Conservation (phyloP, 352 stramenopile genomes). For the Globisporangium polare region DNA sequence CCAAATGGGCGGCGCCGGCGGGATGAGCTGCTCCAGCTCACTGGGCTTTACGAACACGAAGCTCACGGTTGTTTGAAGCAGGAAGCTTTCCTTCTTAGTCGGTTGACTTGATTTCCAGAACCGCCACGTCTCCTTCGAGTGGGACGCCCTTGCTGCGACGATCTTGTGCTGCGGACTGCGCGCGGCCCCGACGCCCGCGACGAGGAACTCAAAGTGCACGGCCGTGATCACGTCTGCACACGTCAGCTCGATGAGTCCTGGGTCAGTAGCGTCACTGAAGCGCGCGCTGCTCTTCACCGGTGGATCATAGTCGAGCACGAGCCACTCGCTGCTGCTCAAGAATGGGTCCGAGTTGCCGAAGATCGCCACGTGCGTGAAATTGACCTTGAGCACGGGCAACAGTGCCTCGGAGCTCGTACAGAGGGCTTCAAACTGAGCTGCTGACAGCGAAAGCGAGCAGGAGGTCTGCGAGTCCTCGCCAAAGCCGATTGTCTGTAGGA, state of each 20-base stretch:
- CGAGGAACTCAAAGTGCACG: conserved; percentile 37
- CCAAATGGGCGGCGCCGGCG: conserved; percentile 36
- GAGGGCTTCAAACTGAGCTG: conserved; percentile 23
- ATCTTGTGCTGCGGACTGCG: conserved; percentile 40
- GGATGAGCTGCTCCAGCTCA: conserved; percentile 28
- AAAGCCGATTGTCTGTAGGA: conserved; percentile 21
- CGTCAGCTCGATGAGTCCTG: conserved; percentile 22
- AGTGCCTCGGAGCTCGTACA: conserved; percentile 21
- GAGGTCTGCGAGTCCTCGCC: conserved; percentile 32
- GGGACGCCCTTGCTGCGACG: conserved; percentile 28
- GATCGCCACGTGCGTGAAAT: conserved; percentile 33
- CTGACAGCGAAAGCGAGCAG: conserved; percentile 29
- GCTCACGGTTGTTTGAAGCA: conserved; percentile 30
- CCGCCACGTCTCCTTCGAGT: conserved; percentile 30
- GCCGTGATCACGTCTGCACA: conserved; percentile 26
- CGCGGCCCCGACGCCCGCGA: conserved; percentile 25
- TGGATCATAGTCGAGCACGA: conserved; percentile 34
- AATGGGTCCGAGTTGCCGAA: conserved; percentile 46
- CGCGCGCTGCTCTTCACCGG: conserved; percentile 17
- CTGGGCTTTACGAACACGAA: conserved; percentile 24
- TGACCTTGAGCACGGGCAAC: conserved; percentile 22
- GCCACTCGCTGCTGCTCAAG: conserved; percentile 28
- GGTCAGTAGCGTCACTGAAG: conserved; percentile 16
- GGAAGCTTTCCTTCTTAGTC: conserved; percentile 19
- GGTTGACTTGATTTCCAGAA: conserved; percentile 25